A percentile compares a stretch with the other conserved stretches of the same genome.
Evolutionary conservation across 2,329 filamentous ascomycete genomes (phyloP).

Genomic region (Orbilia ellipsospora): DNA sequence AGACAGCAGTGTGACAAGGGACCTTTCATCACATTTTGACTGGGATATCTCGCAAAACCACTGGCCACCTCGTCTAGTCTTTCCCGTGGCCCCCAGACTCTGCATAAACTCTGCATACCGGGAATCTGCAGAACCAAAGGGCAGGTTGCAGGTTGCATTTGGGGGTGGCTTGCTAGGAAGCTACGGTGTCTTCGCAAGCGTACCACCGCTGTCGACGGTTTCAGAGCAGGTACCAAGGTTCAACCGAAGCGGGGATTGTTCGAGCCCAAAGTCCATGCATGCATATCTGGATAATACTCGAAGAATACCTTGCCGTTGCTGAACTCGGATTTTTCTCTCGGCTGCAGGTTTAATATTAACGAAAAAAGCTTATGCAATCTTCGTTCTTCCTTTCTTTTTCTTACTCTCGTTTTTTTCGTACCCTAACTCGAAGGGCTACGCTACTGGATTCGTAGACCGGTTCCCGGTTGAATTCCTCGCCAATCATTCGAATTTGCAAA

Average conservation of each 20-base stretch:
- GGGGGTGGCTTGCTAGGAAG: constrained; percentile 35
- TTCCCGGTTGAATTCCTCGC: constrained; percentile 34
- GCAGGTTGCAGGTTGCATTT: constrained; percentile 26
- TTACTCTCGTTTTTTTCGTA: not conserved
- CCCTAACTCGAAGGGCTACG: constrained; percentile 14
- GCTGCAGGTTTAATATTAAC: constrained; percentile 20
- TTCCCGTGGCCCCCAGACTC: constrained; percentile 31
- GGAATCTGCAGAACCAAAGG: constrained; percentile 32
- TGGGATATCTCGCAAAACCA: constrained; percentile 44
- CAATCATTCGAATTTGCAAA: constrained; percentile 23
- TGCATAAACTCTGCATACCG: constrained; percentile 43
- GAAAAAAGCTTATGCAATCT: constrained; percentile 7
- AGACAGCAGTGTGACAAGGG: constrained; percentile 41
- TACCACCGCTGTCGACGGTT: constrained; percentile 36
- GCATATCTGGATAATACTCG: too few species aligned
- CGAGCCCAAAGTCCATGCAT: constrained; percentile 30
- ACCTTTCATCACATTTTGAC: constrained; percentile 33
- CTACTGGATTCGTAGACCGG: too few species aligned
- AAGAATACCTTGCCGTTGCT: too few species aligned
- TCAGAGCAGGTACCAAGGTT: constrained; percentile 30
- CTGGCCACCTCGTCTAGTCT: constrained; percentile 37
- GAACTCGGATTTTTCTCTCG: too few species aligned
- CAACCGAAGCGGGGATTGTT: constrained; percentile 36
- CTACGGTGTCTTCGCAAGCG: constrained; percentile 46
- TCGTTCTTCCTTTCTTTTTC: not conserved